Evolutionary conservation across 352 stramenopile species (phyloP).

Genomic region (Phytophthora colocasiae): DNA sequence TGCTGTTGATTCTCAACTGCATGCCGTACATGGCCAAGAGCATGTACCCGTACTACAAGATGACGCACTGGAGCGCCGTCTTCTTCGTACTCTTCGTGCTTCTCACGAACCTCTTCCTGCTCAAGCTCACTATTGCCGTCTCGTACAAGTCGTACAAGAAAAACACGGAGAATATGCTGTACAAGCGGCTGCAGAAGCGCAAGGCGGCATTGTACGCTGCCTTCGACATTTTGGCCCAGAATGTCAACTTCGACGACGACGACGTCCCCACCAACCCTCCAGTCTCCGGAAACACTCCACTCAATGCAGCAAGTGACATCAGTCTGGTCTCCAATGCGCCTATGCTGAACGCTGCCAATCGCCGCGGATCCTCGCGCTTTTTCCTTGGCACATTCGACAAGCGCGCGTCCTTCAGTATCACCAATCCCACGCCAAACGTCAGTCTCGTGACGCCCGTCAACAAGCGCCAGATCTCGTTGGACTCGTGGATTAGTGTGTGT

Average conservation of each 20-base stretch:
- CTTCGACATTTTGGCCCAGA: conserved; percentile 76
- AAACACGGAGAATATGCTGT: conserved; percentile 86
- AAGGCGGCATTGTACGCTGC: conserved; percentile 80
- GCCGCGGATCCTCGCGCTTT: conserved; percentile 71
- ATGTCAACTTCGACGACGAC: conserved; percentile 60
- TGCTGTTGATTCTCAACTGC: conserved; percentile 84
- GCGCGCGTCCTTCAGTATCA: conserved; percentile 52
- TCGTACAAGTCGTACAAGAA: conserved; percentile 89
- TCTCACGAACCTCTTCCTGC: conserved; percentile 81
- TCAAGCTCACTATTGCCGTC: conserved; percentile 87
- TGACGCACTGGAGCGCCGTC: conserved; percentile 79
- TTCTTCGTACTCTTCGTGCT: conserved; percentile 87
- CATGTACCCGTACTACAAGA: conserved; percentile 85
- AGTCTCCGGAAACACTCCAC: conserved; percentile 6
- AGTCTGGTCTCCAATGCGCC: conserved; percentile 35
- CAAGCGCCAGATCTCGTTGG: conserved; percentile 65
- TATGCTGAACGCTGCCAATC: conserved; percentile 47
- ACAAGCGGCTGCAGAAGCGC: conserved; percentile 86
- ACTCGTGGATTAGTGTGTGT: conserved; percentile 77
- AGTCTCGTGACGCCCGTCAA: conserved; percentile 54
- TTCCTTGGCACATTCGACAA: conserved; percentile 53
- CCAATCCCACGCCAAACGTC: conserved; percentile 28
- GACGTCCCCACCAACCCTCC: conserved; percentile 16
- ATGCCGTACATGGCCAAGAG: conserved; percentile 83
- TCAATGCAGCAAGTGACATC: conserved; percentile 32